These are phyloP conservation scores for Corinectria fuckeliana DNA, from an alignment of 2,329 filamentous ascomycete species.

Conservation along the genomic window DNA sequence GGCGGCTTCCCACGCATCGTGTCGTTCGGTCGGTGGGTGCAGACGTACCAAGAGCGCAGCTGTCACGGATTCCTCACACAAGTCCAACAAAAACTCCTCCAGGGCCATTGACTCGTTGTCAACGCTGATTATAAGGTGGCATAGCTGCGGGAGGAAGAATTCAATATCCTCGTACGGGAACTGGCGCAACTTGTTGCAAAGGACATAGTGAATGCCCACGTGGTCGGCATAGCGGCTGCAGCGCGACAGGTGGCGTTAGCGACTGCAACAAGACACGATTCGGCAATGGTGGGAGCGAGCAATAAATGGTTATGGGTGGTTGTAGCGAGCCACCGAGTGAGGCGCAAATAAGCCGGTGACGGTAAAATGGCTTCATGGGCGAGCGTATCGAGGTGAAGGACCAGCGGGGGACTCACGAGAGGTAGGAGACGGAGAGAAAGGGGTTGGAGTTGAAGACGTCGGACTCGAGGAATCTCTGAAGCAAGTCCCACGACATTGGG, in stretches of 20 bases:
- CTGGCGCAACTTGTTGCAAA: constrained; percentile 86
- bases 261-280: constrained; percentile 23
- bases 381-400: not conserved
- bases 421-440: constrained; percentile 86
- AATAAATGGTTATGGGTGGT: constrained; percentile 10
- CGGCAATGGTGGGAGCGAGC: constrained; percentile 14
- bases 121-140: constrained; percentile 85
- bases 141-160: constrained; percentile 89
- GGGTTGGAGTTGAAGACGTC: constrained; percentile 93
- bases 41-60: constrained; percentile 76
- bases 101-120: constrained; percentile 92
- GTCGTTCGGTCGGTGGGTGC: constrained; percentile 10
- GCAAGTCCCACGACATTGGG: constrained; percentile 82
- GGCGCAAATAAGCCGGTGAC: not conserved
- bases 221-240: constrained; percentile 84
- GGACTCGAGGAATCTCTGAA: constrained; percentile 90
- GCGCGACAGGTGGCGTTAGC: constrained; percentile 38
- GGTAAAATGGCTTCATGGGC: not conserved
- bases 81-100: constrained; percentile 84
- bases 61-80: constrained; percentile 88
- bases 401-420: constrained; percentile 68
- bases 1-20: constrained; percentile 2
- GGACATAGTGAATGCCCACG: constrained; percentile 87
- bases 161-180: constrained; percentile 92
- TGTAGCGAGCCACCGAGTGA: not conserved